These are phyloP conservation scores for Pyricularia grisea DNA, from an alignment of 2,329 filamentous ascomycete species.

Conservation along the genomic window DNA sequence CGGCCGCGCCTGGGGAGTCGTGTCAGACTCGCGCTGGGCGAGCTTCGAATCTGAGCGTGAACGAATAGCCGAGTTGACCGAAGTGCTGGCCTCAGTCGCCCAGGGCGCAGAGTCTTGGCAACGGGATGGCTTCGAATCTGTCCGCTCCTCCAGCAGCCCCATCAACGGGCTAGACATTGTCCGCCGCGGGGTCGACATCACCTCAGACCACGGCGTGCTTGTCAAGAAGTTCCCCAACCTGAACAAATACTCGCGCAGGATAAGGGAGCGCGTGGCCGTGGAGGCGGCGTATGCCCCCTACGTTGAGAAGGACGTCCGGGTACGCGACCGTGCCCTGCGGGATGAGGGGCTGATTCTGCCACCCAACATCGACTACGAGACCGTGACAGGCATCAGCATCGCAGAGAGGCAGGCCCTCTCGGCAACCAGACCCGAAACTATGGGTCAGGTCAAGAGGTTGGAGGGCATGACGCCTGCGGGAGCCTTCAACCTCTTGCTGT, in stretches of 20 bases:
- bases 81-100: constrained; percentile 33
- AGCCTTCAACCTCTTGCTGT: constrained; percentile 46
- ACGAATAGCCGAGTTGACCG: constrained; percentile 59
- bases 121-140: constrained; percentile 20
- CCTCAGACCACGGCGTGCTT: constrained; percentile 28
- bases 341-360: constrained; percentile 73
- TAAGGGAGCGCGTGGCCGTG: constrained; percentile 59
- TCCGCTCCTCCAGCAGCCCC: constrained; percentile 28
- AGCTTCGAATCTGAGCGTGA: constrained; percentile 54
- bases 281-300: constrained; percentile 85
- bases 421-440: constrained; percentile 65
- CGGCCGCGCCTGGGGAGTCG: constrained; percentile 67
- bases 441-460: constrained; percentile 80
- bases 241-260: constrained; percentile 23
- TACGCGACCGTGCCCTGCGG: constrained; percentile 57
- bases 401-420: constrained; percentile 69
- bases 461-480: constrained; percentile 66
- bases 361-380: constrained; percentile 64
- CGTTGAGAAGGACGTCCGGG: constrained; percentile 59
- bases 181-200: constrained; percentile 25
- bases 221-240: constrained; percentile 33
- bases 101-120: constrained; percentile 13
- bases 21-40: constrained; percentile 71
- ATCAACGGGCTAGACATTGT: constrained; percentile 75
- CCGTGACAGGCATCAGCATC: constrained; percentile 63